Conservation (phyloP, 1,284 basidiomycete genomes). For the Puccinia horiana region DNA sequence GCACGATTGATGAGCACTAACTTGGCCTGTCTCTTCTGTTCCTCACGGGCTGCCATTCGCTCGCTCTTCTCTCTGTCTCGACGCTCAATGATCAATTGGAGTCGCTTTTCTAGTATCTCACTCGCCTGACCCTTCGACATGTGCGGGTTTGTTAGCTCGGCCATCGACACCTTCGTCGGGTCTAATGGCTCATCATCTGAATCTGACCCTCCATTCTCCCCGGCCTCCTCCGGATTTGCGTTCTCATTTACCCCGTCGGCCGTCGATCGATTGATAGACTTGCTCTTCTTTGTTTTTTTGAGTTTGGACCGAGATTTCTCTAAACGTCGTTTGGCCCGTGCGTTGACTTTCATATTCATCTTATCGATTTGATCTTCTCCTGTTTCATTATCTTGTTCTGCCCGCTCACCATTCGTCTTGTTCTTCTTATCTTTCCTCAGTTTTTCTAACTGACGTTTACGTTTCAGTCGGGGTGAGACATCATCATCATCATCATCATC, state of each 20-base stretch:
- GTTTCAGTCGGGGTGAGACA: slow-evolving; percentile 20
- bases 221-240: not conserved
- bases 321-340: not conserved
- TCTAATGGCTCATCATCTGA: slow-evolving; percentile 64
- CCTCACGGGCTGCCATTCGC: slow-evolving; percentile 28
- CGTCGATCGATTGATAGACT: not conserved
- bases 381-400: not conserved
- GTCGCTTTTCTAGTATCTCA: slow-evolving; percentile 32
- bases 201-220: slow-evolving; percentile 9
- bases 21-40: slow-evolving; percentile 12
- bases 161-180: slow-evolving; percentile 75
- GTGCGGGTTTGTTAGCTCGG: slow-evolving; percentile 70
- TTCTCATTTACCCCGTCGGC: slow-evolving; percentile 1
- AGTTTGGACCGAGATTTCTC: not conserved
- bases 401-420: not conserved
- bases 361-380: not conserved
- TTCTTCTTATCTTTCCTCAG: slow-evolving; percentile 27
- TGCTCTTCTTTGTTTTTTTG: not conserved
- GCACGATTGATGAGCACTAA: not conserved
- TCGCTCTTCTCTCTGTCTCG: slow-evolving; percentile 44
- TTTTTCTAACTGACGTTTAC: slow-evolving; percentile 28
- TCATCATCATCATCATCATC: not conserved
- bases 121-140: slow-evolving; percentile 63
- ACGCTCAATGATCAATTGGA: slow-evolving; percentile 38
- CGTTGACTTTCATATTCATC: not conserved